Conservation (phyloP, 1,284 basidiomycete species). For the Caloboletus inedulis region DNA sequence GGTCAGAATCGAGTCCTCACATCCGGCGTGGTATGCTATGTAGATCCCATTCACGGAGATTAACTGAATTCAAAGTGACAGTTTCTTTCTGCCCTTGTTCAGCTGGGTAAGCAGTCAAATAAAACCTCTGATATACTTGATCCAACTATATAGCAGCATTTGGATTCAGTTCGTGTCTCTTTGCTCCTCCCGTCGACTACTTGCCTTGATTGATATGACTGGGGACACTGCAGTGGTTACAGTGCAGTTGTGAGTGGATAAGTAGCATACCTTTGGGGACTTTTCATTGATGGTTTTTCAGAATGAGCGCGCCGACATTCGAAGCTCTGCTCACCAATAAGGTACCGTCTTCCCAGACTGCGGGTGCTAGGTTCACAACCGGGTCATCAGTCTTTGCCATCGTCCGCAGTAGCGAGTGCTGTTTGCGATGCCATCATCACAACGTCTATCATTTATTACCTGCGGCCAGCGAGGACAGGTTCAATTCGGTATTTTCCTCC, state of each 20-base stretch:
- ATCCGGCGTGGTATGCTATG: slow-evolving; percentile 15
- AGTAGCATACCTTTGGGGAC: background rate
- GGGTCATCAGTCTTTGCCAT: slow-evolving; percentile 1
- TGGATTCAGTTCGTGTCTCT: slow-evolving; percentile 17
- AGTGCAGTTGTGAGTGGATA: slow-evolving; percentile 4
- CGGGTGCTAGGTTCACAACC: background rate
- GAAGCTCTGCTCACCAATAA: background rate
- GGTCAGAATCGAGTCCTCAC: slow-evolving; percentile 18
- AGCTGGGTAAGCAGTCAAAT: slow-evolving; percentile 14
- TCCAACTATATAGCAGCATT: slow-evolving; percentile 8
- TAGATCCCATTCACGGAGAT: background rate
- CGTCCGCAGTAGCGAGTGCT: slow-evolving; percentile 13
- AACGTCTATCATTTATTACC: slow-evolving; percentile 20
- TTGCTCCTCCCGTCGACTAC: background rate
- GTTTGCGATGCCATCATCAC: slow-evolving; percentile 24
- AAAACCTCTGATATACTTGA: background rate
- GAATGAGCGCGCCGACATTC: slow-evolving; percentile 12
- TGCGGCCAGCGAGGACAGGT: slow-evolving; percentile 15
- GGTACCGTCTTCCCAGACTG: slow-evolving; percentile 2
- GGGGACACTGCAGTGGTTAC: slow-evolving; percentile 5
- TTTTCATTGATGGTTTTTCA: background rate
- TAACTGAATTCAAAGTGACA: slow-evolving; percentile 3
- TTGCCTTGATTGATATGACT: background rate
- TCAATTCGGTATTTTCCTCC: slow-evolving; percentile 10
- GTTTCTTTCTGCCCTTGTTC: slow-evolving; percentile 8